Evolutionary conservation across 164 flowering plant species (phyloP).

Genomic region (Umbilicus rupestris): DNA sequence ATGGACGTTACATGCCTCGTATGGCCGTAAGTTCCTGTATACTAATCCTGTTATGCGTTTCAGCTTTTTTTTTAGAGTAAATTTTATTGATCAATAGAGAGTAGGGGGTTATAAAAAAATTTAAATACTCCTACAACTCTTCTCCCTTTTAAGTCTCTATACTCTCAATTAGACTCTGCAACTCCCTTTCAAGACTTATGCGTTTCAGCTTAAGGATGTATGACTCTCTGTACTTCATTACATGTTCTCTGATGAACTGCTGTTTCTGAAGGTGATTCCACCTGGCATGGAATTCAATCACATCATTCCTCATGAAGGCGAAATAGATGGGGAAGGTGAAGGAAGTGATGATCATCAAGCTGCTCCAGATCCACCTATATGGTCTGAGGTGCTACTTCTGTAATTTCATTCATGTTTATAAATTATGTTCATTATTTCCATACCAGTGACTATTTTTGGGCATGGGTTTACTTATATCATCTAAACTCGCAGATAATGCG

Average conservation of each 20-base stretch:
- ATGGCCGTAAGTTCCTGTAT: constrained; percentile 69
- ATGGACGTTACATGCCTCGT: constrained; percentile 98
- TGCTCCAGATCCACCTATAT: constrained; percentile 84
- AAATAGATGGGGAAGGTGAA: constrained; percentile 73
- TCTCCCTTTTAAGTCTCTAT: too few relatives aligned
- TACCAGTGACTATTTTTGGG: background rate
- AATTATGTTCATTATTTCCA: background rate
- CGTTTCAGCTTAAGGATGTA: background rate
- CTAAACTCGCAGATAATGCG: constrained; percentile 79
- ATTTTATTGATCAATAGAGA: too few relatives aligned
- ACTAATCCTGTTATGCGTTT: background rate
- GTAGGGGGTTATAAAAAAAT: too few relatives aligned
- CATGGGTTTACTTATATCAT: background rate
- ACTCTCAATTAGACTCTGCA: too few relatives aligned
- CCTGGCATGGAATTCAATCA: constrained; percentile 99
- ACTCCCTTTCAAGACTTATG: too few relatives aligned
- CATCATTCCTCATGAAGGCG: constrained; percentile 77
- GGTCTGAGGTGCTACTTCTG: constrained; percentile 67
- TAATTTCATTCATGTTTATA: constrained; percentile 5
- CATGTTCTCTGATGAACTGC: background rate
- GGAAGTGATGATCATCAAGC: constrained; percentile 64
- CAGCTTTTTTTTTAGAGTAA: too few relatives aligned
- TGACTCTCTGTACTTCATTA: background rate
- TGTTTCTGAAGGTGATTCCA: constrained; percentile 64
- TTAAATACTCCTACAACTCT: too few relatives aligned